A percentile compares a stretch with the other conserved stretches of the same genome.
Evolutionary conservation across 2,329 filamentous ascomycete genomes (phyloP).

Genomic region (Magnaporthales sp.): DNA sequence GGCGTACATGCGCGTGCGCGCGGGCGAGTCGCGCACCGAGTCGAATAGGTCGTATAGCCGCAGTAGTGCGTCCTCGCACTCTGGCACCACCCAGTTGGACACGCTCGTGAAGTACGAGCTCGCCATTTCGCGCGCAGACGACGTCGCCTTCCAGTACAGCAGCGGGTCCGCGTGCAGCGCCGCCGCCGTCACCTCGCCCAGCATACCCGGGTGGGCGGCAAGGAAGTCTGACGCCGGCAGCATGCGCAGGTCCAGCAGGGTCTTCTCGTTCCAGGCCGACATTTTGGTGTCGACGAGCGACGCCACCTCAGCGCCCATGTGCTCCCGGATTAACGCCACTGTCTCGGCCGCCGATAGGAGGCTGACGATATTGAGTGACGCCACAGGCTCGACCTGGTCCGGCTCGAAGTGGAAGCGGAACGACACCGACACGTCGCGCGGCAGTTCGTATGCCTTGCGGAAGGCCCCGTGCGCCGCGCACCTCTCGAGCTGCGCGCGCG

Average conservation of each 20-base stretch:
- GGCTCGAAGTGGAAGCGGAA: slow-evolving; percentile 3
- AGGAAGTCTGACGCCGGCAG: slow-evolving; percentile 18
- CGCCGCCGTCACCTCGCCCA: slow-evolving; percentile 3
- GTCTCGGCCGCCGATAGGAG: not conserved
- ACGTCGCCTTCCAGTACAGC: slow-evolving; percentile 3
- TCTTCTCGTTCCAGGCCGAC: not conserved
- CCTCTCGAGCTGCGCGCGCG: not conserved
- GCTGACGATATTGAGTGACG: slow-evolving; percentile 3
- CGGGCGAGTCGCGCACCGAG: not conserved
- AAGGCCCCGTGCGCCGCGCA: not conserved
- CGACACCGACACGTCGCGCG: slow-evolving; percentile 2
- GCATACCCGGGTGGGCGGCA: slow-evolving; percentile 20
- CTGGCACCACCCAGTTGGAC: not conserved
- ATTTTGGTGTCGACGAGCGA: not conserved
- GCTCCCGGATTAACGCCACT: not conserved
- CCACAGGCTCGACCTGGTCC: not conserved
- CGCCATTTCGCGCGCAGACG: not conserved
- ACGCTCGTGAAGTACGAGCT: slow-evolving; percentile 1
- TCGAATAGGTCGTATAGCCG: not conserved
- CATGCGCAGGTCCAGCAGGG: slow-evolving; percentile 3
- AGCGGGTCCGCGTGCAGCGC: slow-evolving; percentile 3
- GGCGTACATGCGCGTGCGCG: slow-evolving; percentile 1
- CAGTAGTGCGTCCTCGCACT: not conserved
- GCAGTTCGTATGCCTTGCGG: not conserved
- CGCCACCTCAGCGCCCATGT: slow-evolving; percentile 2